Conservation (phyloP, 805 yeast genomes). For the Candida argentea region DNA sequence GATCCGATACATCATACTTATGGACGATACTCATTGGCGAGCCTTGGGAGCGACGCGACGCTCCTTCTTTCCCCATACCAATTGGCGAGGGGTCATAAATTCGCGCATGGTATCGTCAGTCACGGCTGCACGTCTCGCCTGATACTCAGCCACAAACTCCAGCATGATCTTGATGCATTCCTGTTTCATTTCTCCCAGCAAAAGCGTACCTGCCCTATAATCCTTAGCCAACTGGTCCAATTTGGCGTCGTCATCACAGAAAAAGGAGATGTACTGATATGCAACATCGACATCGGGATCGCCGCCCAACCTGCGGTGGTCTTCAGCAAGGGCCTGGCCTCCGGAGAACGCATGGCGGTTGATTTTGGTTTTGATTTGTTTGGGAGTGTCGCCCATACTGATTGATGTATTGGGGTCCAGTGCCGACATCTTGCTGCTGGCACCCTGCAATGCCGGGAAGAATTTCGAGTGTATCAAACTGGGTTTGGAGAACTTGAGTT, state of each 20-base stretch:
- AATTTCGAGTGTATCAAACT: slow-evolving; percentile 88
- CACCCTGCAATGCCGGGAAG: slow-evolving; percentile 97
- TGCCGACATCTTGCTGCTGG: slow-evolving; percentile 95
- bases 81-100: slow-evolving; percentile 80
- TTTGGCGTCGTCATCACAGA: slow-evolving; percentile 79
- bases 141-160: slow-evolving; percentile 72
- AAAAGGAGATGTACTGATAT: slow-evolving; percentile 84
- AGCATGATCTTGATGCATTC: slow-evolving; percentile 74
- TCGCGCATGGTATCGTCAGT: slow-evolving; percentile 49
- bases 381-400: slow-evolving; percentile 90
- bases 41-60: slow-evolving; percentile 63
- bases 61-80: slow-evolving; percentile 64
- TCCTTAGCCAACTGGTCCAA: slow-evolving; percentile 49
- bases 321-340: slow-evolving; percentile 79
- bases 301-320: slow-evolving; percentile 86
- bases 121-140: slow-evolving; percentile 60
- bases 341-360: slow-evolving; percentile 96
- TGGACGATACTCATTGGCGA: slow-evolving; percentile 7
- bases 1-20: background rate
- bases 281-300: slow-evolving; percentile 94
- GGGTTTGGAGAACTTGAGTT: slow-evolving; percentile 83
- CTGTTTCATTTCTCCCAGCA: slow-evolving; percentile 91
- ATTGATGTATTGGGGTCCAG: slow-evolving; percentile 85
- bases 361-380: slow-evolving; percentile 86
- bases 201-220: slow-evolving; percentile 70